A percentile compares a stretch with the other conserved stretches of the same genome.
These are phyloP conservation scores for Amylocarpus encephaloides DNA, from an alignment of 2,329 filamentous ascomycete species.

Conservation along the genomic window DNA sequence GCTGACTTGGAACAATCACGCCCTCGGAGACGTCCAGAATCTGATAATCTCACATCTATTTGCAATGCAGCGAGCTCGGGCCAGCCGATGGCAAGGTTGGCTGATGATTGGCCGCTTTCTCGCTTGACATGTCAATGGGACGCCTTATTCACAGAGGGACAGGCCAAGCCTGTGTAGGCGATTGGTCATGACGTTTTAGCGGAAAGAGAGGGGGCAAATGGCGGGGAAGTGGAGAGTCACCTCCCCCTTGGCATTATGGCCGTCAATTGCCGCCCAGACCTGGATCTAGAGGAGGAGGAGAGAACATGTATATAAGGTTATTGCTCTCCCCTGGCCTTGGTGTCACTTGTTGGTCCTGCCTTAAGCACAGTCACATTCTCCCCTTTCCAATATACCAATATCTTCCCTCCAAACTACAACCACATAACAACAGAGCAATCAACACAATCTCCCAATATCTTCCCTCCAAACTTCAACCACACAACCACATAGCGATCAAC, in stretches of 20 bases:
- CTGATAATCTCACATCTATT: not conserved
- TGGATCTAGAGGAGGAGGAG: not conserved
- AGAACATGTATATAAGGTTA: not conserved
- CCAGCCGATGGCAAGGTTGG: not conserved
- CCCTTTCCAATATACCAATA: no score
- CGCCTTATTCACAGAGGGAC: not conserved
- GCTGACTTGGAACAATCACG: no score
- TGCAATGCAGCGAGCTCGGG: not conserved
- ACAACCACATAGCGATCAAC: not conserved
- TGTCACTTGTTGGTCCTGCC: not conserved
- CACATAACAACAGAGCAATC: not conserved
- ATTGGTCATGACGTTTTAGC: conserved; percentile 2
- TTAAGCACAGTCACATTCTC: no score
- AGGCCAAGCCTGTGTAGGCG: not conserved
- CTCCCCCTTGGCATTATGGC: not conserved
- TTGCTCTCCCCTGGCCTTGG: not conserved
- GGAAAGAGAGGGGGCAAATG: not conserved
- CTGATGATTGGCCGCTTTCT: not conserved
- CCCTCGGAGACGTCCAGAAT: not conserved
- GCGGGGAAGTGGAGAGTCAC: conserved; percentile 1
- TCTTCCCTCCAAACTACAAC: no score
- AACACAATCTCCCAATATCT: not conserved
- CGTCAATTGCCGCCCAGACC: not conserved
- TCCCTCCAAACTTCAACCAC: not conserved
- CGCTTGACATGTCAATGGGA: not conserved